A percentile compares a stretch with the other conserved stretches of the same genome.
These are phyloP conservation scores for Blastomyces gilchristii DNA, from an alignment of 2,329 filamentous ascomycete genomes.

Conservation along the genomic window DNA sequence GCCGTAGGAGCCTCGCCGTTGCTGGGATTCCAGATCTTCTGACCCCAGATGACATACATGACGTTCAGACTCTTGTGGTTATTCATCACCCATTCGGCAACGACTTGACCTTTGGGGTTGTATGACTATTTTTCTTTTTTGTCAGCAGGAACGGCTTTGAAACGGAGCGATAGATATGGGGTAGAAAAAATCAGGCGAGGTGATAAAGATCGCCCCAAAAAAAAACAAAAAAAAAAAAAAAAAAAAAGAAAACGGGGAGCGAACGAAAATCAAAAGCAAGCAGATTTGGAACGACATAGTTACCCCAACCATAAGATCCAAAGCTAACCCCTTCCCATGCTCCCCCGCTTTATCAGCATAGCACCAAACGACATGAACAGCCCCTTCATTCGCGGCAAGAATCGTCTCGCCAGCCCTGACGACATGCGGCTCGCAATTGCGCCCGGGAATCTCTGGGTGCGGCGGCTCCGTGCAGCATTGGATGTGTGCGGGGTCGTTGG, in stretches of 20 bases:
- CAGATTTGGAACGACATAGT: conserved; percentile 12
- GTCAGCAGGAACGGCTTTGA: no score
- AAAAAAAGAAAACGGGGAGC: no score
- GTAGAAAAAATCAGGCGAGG: not conserved
- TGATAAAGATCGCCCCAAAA: no score
- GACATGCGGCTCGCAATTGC: conserved; percentile 17
- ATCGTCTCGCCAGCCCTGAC: conserved; percentile 18
- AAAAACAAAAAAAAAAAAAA: no score
- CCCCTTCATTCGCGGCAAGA: conserved; percentile 17
- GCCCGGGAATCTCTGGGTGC: conserved; percentile 4
- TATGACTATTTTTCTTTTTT: conserved; percentile 20
- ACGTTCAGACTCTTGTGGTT: conserved; percentile 34
- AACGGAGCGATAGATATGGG: not conserved
- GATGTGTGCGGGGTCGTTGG: conserved; percentile 19
- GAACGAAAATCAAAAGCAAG: not conserved
- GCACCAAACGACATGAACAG: conserved; percentile 19
- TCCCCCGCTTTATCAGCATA: conserved; percentile 16
- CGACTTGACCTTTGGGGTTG: conserved; percentile 33
- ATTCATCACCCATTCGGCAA: conserved; percentile 43
- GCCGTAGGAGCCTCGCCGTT: conserved; percentile 27
- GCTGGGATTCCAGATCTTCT: conserved; percentile 38
- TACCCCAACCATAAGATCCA: conserved; percentile 26
- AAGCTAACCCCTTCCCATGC: conserved; percentile 23
- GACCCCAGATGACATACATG: conserved; percentile 44
- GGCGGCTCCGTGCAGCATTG: conserved; percentile 18